Evolutionary conservation across 305 asterid genomes (phyloP), one percentile per base, ranked within the genome.

Genomic region (Fraxinus dipetala): DNA sequence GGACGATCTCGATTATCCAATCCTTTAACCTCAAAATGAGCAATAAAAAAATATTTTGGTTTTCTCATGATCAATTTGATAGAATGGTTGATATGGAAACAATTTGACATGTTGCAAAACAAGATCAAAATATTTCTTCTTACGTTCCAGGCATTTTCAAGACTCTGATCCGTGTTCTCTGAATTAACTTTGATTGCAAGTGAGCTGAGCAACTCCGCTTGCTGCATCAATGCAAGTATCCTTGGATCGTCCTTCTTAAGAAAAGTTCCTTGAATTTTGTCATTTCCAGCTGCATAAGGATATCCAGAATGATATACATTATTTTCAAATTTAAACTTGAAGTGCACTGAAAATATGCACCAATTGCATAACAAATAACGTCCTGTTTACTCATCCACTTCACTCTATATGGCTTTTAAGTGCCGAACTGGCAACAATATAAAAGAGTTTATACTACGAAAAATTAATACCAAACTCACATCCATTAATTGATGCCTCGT

Each of bases 231-330:
- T n/a, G 96, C 98, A 59, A 88, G 83, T 80, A 93, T 87, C 91
- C 92, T 95, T 26, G 97, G 97, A 88, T 93, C 98, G 70, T 93
- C 98, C 93, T 95, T 93, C 92, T 90, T 92, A 76, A 96, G 93
- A 85, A 93, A 96, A 20, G 93, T 90, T 76, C 94, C 97, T 84
- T 90, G 90, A 34, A 48, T 87, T 87, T 88, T 88, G 83, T 77
- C 81, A 87, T 82, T 85, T 77, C 80, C 87, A 75, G 91, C 98
- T 93, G 89, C 88, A 79, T 36, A 18, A 63, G 79, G 38, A 32
- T 43, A 70, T 70, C 76, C 45, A 83, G 82, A 10, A 34, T 28
- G 78, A 48, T 26, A 30, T 16, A 76, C 28, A 67, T 87, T 31
- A 85, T 31, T 31, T 59, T 85, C 38, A 24, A 38, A 35, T 63